These are phyloP conservation scores for Tephrocybe sp. DNA, from an alignment of 768 basidiomycete genomes.

Conservation along the genomic window DNA sequence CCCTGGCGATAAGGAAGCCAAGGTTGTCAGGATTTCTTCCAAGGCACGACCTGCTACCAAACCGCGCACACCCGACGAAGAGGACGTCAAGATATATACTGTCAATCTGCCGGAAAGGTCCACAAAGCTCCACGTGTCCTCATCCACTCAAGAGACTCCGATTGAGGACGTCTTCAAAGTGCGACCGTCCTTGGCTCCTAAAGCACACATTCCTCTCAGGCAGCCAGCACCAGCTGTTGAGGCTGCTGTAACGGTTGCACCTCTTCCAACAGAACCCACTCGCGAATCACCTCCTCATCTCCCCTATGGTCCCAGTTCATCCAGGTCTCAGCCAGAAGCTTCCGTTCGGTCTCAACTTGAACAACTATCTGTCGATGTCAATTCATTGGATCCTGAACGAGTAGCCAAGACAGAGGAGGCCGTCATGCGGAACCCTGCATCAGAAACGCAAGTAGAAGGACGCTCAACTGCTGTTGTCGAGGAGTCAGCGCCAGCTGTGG, in stretches of 20 bases:
- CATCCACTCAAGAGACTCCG: constrained; percentile 33
- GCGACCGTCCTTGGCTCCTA: constrained; percentile 43
- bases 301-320: constrained; percentile 17
- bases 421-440: constrained; percentile 37
- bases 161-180: constrained; percentile 59
- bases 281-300: constrained; percentile 15
- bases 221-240: constrained; percentile 13
- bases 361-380: constrained; percentile 32
- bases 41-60: constrained; percentile 18
- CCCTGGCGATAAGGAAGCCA: constrained; percentile 43
- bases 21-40: constrained; percentile 39
- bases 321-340: constrained; percentile 26
- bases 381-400: constrained; percentile 31
- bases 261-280: background rate
- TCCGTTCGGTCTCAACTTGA: constrained; percentile 36
- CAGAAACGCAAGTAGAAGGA: constrained; percentile 22
- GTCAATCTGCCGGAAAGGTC: constrained; percentile 52
- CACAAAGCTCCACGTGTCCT: constrained; percentile 23
- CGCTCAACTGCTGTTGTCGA: constrained; percentile 13
- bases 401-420: constrained; percentile 46
- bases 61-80: constrained; percentile 17
- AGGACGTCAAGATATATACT: constrained; percentile 42
- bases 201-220: constrained; percentile 26
- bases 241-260: constrained; percentile 4
- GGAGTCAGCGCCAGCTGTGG: constrained; percentile 37